A percentile compares a stretch with the other conserved stretches of the same genome.
Evolutionary conservation across 2,329 filamentous ascomycete genomes (phyloP).

Genomic region (Dendryphion nanum): DNA sequence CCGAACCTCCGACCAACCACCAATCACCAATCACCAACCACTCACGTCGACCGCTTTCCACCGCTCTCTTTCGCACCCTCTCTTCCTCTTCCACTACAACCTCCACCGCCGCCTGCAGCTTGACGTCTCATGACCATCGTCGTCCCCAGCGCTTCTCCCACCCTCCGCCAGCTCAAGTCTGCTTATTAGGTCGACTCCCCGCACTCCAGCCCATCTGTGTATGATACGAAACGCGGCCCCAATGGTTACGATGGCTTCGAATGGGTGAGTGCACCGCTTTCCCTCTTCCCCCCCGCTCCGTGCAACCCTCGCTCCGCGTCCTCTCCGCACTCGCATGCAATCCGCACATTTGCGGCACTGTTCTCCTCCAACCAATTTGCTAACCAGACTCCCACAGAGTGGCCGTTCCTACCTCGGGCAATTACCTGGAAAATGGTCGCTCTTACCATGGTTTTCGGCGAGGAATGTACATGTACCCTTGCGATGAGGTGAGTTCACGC

Average conservation of each 20-base stretch:
- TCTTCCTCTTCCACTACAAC: not conserved
- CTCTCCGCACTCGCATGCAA: not conserved
- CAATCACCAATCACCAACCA: too few relatives aligned
- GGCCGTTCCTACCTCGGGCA: slow-evolving; percentile 42
- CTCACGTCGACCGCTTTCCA: too few relatives aligned
- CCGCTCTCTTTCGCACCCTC: slow-evolving; percentile 2
- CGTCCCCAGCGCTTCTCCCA: slow-evolving; percentile 7
- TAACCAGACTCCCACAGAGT: slow-evolving; percentile 20
- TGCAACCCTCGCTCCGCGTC: slow-evolving; percentile 20
- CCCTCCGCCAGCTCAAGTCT: slow-evolving; percentile 1
- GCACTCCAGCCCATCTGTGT: slow-evolving; percentile 16
- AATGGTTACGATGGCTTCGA: slow-evolving; percentile 46
- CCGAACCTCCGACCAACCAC: too few relatives aligned
- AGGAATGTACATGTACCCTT: slow-evolving; percentile 73
- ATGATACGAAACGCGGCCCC: slow-evolving; percentile 26
- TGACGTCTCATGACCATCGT: slow-evolving; percentile 20
- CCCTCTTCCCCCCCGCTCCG: slow-evolving; percentile 26
- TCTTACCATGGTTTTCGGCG: slow-evolving; percentile 66
- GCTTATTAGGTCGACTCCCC: slow-evolving; percentile 17
- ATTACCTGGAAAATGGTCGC: slow-evolving; percentile 65
- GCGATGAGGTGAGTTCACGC: slow-evolving; percentile 62
- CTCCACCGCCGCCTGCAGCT: slow-evolving; percentile 3
- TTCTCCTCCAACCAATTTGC: slow-evolving; percentile 1
- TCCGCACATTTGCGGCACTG: too few relatives aligned
- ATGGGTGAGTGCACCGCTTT: slow-evolving; percentile 38